Base-by-base conservation (phyloP, 805 yeast genomes). In the Yarrowia deformans region DNA sequence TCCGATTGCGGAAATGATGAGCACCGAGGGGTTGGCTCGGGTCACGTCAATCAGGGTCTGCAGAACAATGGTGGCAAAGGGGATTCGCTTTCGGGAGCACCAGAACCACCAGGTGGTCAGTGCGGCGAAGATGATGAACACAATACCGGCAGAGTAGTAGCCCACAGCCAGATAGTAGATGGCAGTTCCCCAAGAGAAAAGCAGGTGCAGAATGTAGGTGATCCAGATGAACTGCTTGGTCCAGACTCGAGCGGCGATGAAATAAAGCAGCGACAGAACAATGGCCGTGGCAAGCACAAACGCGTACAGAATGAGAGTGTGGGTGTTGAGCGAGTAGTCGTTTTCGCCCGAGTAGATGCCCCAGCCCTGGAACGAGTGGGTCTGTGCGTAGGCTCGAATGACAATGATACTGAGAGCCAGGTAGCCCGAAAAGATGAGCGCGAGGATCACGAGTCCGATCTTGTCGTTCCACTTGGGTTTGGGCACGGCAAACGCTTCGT, bases 101-200 rank as follows among this genome's bases (percentile, higher is more conserved):
- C 91, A 90, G 79, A 88, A 91, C 75, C 88, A 84, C 82, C 84
- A 87, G 8, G 90, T 91, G 32, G 88, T 83, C 67, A 89, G 77
- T 1, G 84, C 75, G 0, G 93, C 84, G 77, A 90, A 90, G 0
- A 88, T 83, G 71, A 90, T 79, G 72, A 88, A 89, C 45, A 89
- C 92, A 70, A 90, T 81, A 1, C 92, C 97, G 0, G 96, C 94
- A 5, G 94, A 88, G 81, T 88, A 91, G 78, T 90, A 90, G 40
- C 82, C 81, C 72, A 84, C 82, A 1, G 83, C 87, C 73, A 93
- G 83, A 75, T 90, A 90, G 78, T 86, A 88, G 72, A 93, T 88
- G 6, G 92, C 86, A 7, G 96, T 88, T 18, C 90, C 97, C 35
- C 91, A 73, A 3, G 94, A 91, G 69, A 90, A 77, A 1, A 87